Evolutionary conservation across 257 asterid species (phyloP).

Genomic region (Agastache rugosa): DNA sequence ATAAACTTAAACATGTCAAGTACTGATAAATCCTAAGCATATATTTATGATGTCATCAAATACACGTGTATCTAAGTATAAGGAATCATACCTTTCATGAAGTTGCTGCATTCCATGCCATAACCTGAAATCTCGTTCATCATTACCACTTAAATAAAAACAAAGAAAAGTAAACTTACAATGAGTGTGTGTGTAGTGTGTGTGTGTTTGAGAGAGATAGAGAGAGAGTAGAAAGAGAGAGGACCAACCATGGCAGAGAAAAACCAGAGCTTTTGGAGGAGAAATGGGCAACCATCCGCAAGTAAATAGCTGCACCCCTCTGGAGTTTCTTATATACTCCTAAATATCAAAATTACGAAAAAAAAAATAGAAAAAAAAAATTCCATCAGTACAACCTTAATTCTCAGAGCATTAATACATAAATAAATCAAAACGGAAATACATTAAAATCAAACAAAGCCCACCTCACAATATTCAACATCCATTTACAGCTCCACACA

Average conservation of each 20-base stretch:
- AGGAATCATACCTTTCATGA: conserved; percentile 76
- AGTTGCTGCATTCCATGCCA: conserved; percentile 98
- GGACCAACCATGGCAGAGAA: conserved; percentile 85
- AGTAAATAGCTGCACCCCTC: conserved; percentile 80
- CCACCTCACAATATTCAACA: conserved; percentile 69
- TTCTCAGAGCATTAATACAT: conserved; percentile 3
- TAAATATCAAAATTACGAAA: conserved; percentile 33
- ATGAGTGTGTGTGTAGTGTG: not conserved
- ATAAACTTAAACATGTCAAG: not conserved
- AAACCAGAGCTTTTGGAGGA: conserved; percentile 93
- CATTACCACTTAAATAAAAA: conserved; percentile 30
- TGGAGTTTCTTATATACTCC: conserved; percentile 70
- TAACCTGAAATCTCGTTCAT: conserved; percentile 73
- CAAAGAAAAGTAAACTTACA: not conserved
- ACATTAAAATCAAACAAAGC: conserved; percentile 17
- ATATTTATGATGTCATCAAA: not conserved
- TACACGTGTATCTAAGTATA: too few species aligned
- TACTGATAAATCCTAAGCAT: too few species aligned
- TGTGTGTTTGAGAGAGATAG: not conserved
- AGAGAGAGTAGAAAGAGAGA: conserved; percentile 24
- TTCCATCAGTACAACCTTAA: not conserved
- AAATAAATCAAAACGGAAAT: not conserved
- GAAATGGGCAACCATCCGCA: conserved; percentile 89
- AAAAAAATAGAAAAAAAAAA: not conserved
- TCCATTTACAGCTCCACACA: conserved; percentile 51